These are phyloP conservation scores for Rhododendron vialii DNA, from an alignment of 148 eudicot species.

Conservation along the genomic window DNA sequence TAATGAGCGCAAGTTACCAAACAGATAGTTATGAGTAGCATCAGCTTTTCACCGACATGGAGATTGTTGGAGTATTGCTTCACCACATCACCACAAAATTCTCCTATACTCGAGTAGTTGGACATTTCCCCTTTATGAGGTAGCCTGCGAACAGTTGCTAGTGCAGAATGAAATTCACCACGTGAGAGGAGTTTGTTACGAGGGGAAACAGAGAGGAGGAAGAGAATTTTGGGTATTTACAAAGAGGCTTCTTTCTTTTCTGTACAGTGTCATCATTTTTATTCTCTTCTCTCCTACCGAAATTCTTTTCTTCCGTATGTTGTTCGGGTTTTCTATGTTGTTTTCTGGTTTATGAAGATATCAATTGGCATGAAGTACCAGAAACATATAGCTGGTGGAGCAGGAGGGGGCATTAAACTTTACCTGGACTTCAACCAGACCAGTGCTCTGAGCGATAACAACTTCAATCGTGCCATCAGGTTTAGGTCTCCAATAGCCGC, in stretches of 20 bases:
- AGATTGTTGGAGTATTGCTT: background rate
- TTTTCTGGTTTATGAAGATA: background rate
- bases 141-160: background rate
- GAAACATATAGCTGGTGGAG: background rate
- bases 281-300: background rate
- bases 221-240: background rate
- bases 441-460: slow-evolving; percentile 58
- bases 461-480: slow-evolving; percentile 52
- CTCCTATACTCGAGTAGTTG: background rate
- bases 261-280: background rate
- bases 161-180: background rate
- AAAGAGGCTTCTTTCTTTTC: background rate
- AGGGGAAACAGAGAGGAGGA: background rate
- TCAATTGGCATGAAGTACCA: too few relatives aligned
- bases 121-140: background rate
- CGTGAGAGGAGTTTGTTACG: background rate
- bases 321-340: background rate
- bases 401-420: background rate
- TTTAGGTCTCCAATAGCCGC: slow-evolving; percentile 50
- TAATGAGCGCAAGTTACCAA: background rate
- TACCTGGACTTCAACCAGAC: slow-evolving; percentile 52
- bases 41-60: background rate
- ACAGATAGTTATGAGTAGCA: background rate
- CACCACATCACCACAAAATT: background rate
- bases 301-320: background rate